phyloP scores from a whole-genome alignment of 108 stramenopile species.

The Pseudonitzschia multiseries region DNA sequence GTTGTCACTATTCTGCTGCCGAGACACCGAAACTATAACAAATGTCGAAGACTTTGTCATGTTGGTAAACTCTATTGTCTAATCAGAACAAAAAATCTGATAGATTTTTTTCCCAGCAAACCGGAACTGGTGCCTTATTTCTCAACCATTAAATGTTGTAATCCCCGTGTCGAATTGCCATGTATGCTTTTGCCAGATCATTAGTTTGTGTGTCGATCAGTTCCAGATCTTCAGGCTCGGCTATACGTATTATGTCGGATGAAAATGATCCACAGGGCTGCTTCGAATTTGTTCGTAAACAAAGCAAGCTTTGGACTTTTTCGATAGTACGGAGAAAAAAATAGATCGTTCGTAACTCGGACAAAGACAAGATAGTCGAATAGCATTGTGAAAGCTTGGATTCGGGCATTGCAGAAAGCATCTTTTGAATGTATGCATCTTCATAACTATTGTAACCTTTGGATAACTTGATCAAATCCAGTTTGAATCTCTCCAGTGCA shows the following conservation, averaged over 20 bases:
- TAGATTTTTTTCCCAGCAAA: too few species aligned
- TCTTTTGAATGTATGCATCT: neutral
- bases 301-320: constrained; percentile 4
- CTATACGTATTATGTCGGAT: neutral
- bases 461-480: constrained; percentile 15
- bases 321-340: constrained; percentile 31
- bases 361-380: constrained; percentile 36
- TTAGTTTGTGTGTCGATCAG: constrained; percentile 34
- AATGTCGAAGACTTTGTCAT: constrained; percentile 20
- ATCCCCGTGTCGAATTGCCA: constrained; percentile 29
- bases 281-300: neutral
- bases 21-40: constrained; percentile 12
- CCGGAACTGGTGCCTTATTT: neutral
- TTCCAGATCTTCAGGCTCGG: constrained; percentile 2
- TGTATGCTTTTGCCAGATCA: constrained; percentile 31
- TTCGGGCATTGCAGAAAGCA: neutral
- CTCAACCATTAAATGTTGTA: neutral
- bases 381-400: constrained; percentile 7
- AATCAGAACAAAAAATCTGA: too few species aligned
- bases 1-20: constrained; percentile 22
- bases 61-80: constrained; percentile 30
- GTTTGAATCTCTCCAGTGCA: constrained; percentile 15
- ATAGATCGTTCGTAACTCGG: constrained; percentile 49
- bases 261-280: neutral
- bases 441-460: constrained; percentile 2